Evolutionary conservation across 768 basidiomycete species (phyloP).

Genomic region (Macrocybe gigantea): DNA sequence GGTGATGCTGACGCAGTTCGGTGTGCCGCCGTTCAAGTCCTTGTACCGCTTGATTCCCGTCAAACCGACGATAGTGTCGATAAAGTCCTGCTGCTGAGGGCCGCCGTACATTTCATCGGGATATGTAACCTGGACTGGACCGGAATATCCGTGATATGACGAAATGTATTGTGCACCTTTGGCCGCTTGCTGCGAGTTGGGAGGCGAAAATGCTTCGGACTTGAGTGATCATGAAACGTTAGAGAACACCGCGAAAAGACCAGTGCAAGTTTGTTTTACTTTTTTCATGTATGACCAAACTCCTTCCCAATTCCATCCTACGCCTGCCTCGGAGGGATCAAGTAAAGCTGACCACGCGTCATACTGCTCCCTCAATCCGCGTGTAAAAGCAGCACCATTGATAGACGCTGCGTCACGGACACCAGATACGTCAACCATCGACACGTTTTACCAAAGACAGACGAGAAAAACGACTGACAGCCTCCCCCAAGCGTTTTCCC

Average conservation of each 20-base stretch:
- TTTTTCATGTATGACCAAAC: conserved; percentile 43
- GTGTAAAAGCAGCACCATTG: conserved; percentile 41
- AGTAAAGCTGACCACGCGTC: conserved; percentile 35
- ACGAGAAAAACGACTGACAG: conserved; percentile 17
- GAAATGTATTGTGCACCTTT: conserved; percentile 42
- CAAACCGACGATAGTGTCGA: conserved; percentile 37
- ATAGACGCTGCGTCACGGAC: conserved; percentile 28
- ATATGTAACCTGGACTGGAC: conserved; percentile 50
- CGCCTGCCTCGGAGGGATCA: conserved; percentile 30
- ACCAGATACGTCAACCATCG: not conserved
- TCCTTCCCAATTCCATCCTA: conserved; percentile 43
- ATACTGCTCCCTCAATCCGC: conserved; percentile 38
- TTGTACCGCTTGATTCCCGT: conserved; percentile 42
- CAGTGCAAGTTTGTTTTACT: conserved; percentile 16
- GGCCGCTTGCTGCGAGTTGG: conserved; percentile 35
- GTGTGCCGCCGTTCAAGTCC: conserved; percentile 51
- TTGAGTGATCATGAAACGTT: conserved; percentile 9
- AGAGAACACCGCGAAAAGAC: not conserved
- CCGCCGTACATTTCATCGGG: conserved; percentile 52
- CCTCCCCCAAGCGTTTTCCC: conserved; percentile 43
- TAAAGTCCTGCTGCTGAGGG: conserved; percentile 45
- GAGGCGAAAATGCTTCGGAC: conserved; percentile 44
- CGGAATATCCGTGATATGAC: conserved; percentile 44
- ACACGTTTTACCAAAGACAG: not conserved
- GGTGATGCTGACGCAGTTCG: conserved; percentile 51